Evolutionary conservation across 2,329 filamentous ascomycete genomes (phyloP), one percentile per base, ranked within the genome.

Genomic region (Helotiales sp.): DNA sequence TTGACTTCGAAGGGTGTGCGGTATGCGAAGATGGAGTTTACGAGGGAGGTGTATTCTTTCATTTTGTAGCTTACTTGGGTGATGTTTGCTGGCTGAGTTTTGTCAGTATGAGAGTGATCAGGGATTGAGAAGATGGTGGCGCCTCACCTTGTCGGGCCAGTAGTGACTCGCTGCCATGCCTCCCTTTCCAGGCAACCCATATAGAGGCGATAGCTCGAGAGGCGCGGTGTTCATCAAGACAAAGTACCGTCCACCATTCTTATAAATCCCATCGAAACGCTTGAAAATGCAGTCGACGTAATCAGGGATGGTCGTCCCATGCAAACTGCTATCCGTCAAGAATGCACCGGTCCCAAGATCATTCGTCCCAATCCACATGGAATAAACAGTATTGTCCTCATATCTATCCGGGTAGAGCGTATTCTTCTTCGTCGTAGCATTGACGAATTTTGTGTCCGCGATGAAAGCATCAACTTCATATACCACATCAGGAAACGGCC

Each of bases 311-410:
- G 86, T 89, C 26, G 87, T 88, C 13, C 84, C 85, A 0, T 73
- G 59, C 28, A 75, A 78, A 75, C 93, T 89, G 26, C 82, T 83
- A 75, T 93, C 89, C 4, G 84, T 87, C 34, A 94, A 77, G 75
- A 93, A 90, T 8, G 85, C 89, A 61, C 83, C 78, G 65, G 82
- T 83, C 24, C 91, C 91, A 10, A 95, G 81, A 74, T 96, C 92
- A 75, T 95, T 95, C 26, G 91, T 93, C 2, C 92, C 92, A 73
- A 94, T 93, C 90, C 90, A 94, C 60, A 94, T 85, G 0, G 87
- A 84, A 74, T 93, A 94, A 2, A 92, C 87, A 0, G 91, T 92
- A 69, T 89, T 87, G 32, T 85, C 79, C 1, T 83, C 72, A 1
- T 81, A 82, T 54, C 83, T 78, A 70, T 82, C 73, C 0, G 78